Evolutionary conservation across 768 basidiomycete species (phyloP).

Genomic region (Kondoa subrosea): DNA sequence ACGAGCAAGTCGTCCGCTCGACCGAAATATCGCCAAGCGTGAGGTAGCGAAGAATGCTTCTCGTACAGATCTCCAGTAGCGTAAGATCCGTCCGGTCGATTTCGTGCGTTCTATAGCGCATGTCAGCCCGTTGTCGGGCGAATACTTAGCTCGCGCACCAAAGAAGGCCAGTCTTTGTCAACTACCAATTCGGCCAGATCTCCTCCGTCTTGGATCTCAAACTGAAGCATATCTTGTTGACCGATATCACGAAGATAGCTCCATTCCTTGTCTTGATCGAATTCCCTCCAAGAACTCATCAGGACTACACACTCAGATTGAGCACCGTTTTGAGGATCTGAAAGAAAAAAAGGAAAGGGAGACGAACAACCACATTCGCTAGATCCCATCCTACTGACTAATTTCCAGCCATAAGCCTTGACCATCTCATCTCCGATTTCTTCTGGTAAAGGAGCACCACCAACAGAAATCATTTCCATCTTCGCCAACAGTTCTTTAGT

Average conservation of each 20-base stretch:
- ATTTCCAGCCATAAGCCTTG: slow-evolving; percentile 38
- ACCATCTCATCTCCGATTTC: slow-evolving; percentile 39
- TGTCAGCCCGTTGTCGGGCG: background rate
- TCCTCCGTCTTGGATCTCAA: slow-evolving; percentile 37
- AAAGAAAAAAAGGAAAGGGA: background rate
- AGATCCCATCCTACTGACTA: slow-evolving; percentile 40
- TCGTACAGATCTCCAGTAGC: slow-evolving; percentile 45
- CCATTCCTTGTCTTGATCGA: slow-evolving; percentile 42
- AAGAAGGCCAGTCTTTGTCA: slow-evolving; percentile 41
- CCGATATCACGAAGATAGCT: slow-evolving; percentile 36
- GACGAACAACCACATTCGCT: slow-evolving; percentile 32
- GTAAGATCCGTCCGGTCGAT: slow-evolving; percentile 41
- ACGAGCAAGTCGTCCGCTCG: slow-evolving; percentile 44
- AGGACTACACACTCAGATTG: slow-evolving; percentile 22
- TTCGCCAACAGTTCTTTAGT: slow-evolving; percentile 36
- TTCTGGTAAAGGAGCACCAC: slow-evolving; percentile 42
- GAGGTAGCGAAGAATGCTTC: slow-evolving; percentile 35
- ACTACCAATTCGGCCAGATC: slow-evolving; percentile 39
- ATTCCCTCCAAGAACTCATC: slow-evolving; percentile 40
- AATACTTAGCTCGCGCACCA: slow-evolving; percentile 30
- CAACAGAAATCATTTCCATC: slow-evolving; percentile 42
- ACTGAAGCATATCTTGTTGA: slow-evolving; percentile 34
- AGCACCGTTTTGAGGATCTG: background rate
- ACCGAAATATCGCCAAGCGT: slow-evolving; percentile 41
- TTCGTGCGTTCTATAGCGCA: slow-evolving; percentile 27